phyloP scores from a whole-genome alignment of 2,329 filamentous ascomycete genomes.

The Trichoderma sp. region DNA sequence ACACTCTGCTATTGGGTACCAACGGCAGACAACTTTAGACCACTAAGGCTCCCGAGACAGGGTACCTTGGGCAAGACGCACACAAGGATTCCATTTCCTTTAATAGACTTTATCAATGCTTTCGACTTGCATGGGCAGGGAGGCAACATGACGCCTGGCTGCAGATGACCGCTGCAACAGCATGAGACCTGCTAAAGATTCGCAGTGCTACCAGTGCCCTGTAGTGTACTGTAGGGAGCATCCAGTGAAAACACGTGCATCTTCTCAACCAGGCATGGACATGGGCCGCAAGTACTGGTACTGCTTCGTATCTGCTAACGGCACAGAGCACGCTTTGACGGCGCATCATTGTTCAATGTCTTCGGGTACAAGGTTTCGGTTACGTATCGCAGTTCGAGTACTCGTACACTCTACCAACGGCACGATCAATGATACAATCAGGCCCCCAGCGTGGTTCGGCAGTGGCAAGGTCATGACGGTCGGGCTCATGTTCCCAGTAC shows the following conservation, averaged over 20 bases:
- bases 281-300: neutral
- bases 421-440: neutral
- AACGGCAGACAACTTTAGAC: neutral
- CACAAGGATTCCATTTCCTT: neutral
- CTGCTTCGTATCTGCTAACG: neutral
- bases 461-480: conserved; percentile 6
- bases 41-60: neutral
- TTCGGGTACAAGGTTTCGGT: neutral
- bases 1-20: conserved; percentile 15
- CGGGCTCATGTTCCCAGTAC: conserved; percentile 7
- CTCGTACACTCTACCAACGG: neutral
- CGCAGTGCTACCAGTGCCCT: neutral
- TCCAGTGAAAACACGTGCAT: neutral
- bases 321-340: neutral
- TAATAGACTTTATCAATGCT: neutral
- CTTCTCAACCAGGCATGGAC: neutral
- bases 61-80: neutral
- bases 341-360: neutral
- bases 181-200: neutral
- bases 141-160: neutral
- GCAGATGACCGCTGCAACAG: neutral
- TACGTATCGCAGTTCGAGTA: neutral
- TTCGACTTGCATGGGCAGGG: neutral
- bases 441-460: neutral
- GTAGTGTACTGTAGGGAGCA: neutral